Evolutionary conservation across 352 stramenopile species (phyloP), one percentile per base, ranked within the genome.

Genomic region (Globisporangium heterothallicum): DNA sequence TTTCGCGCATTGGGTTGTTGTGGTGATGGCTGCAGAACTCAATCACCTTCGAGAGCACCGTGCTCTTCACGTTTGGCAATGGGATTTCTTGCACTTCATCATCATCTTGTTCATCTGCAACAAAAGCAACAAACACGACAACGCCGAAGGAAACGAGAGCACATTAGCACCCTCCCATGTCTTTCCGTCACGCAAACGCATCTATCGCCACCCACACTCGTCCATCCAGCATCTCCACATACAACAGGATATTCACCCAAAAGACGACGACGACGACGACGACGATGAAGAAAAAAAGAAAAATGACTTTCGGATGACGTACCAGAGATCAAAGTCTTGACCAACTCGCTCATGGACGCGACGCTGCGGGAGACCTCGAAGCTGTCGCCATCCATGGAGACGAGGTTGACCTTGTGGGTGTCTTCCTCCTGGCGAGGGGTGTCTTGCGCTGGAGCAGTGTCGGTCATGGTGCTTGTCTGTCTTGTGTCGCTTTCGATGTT

Each of bases 1-100:
- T 99, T 69, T 99, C 97, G 24, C 86, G 87, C 97, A 99, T 99
- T 26, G 96, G 91, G 71, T 98, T 89, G 64, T 92, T 90, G 74
- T 99, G 84, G 74, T 99, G 95, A 53, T 93, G 73, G 65, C 76
- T 84, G 74, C 92, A 98, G 62, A 98, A 98, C 74, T 98, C 95
- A 70, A 98, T 98, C 43, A 98, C 92, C 77, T 99, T 99, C 16
- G 84, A 87, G 27, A 99, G 74, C 35, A 99, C 94, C 52, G 86
- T 82, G 55, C 88, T 94, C 80, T 99, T 99, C 58, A 99, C 96
- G 62, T 99, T 99, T 26, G 95, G 95, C 46, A 99, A 75, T 19
- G 96, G 95, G 59, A 99, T 98, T 69, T 99, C 96, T 62, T 97
- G 91, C 35, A 91, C 81, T 47, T 97, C 92, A 27, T 97, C 90